A percentile compares a stretch with the other conserved stretches of the same genome.
phyloP scores from a whole-genome alignment of 495 filamentous ascomycete species.

The Penicillium cinerascens region DNA sequence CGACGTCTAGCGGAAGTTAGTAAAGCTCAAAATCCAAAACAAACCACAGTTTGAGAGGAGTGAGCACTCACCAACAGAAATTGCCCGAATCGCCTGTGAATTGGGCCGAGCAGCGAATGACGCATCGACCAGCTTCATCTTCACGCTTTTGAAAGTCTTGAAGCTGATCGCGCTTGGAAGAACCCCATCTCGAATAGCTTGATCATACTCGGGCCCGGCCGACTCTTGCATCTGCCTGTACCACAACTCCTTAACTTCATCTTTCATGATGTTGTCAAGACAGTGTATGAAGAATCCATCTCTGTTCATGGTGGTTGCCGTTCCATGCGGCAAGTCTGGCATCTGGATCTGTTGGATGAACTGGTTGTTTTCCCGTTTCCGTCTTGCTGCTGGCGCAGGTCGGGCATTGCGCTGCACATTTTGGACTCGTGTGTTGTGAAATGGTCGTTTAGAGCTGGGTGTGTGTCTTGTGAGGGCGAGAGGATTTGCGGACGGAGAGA shows the following conservation, averaged over 20 bases:
- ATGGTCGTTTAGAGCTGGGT: conserved; percentile 8
- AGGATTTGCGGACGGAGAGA: conserved; percentile 3
- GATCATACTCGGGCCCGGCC: not conserved
- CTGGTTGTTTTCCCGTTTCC: not conserved
- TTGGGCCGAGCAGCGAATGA: conserved; percentile 9
- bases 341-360: not conserved
- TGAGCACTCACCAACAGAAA: conserved; percentile 26
- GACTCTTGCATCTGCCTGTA: not conserved
- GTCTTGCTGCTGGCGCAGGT: not conserved
- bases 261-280: not conserved
- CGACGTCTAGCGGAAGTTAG: conserved; percentile 18
- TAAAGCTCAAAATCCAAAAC: not conserved
- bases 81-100: conserved; percentile 10
- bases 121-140: conserved; percentile 11
- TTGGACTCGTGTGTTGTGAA: conserved; percentile 14
- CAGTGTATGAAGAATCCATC: not conserved
- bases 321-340: not conserved
- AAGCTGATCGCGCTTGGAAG: conserved; percentile 12
- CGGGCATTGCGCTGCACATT: not conserved
- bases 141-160: conserved; percentile 19
- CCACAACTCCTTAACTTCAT: not conserved
- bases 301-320: not conserved
- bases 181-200: not conserved
- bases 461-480: conserved; percentile 2
- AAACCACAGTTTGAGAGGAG: not conserved